Conservation (phyloP, 257 asterid genomes). For the Gynochthodes officinalis region DNA sequence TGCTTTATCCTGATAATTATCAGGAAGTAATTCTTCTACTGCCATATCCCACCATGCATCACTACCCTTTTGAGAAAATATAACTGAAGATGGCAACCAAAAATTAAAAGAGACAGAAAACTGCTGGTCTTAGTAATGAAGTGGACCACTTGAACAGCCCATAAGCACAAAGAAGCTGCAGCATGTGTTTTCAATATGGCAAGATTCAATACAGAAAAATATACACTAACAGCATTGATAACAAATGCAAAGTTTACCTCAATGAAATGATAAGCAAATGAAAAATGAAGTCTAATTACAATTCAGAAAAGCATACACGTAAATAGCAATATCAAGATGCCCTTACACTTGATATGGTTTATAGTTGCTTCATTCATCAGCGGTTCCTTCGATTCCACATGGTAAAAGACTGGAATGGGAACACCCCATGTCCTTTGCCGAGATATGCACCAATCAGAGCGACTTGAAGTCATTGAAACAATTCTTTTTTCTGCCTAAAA, state of each 20-base stretch:
- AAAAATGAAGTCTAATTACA: neutral
- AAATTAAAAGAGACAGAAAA: neutral
- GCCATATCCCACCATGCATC: slow-evolving; percentile 99
- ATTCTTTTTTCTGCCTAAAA: slow-evolving; percentile 84
- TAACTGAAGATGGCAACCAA: slow-evolving; percentile 51
- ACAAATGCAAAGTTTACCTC: neutral
- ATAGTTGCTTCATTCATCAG: slow-evolving; percentile 85
- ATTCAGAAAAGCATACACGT: neutral
- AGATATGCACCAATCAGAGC: slow-evolving; percentile 98
- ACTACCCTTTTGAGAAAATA: slow-evolving; percentile 88
- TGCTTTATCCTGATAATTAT: slow-evolving; percentile 70
- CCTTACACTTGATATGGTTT: slow-evolving; percentile 76
- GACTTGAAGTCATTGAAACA: slow-evolving; percentile 87
- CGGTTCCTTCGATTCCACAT: slow-evolving; percentile 77
- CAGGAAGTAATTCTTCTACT: slow-evolving; percentile 93
- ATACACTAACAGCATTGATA: neutral
- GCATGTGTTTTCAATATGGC: neutral
- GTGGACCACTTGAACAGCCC: neutral
- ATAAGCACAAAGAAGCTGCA: neutral
- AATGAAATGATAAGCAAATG: neutral
- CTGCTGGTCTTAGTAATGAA: neutral
- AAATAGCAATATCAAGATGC: slow-evolving; percentile 16
- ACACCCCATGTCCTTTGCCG: slow-evolving; percentile 99
- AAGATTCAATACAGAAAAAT: neutral
- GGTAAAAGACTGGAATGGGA: slow-evolving; percentile 96